phyloP scores from a whole-genome alignment of 2,329 filamentous ascomycete species.

The Botrytis deweyae region DNA sequence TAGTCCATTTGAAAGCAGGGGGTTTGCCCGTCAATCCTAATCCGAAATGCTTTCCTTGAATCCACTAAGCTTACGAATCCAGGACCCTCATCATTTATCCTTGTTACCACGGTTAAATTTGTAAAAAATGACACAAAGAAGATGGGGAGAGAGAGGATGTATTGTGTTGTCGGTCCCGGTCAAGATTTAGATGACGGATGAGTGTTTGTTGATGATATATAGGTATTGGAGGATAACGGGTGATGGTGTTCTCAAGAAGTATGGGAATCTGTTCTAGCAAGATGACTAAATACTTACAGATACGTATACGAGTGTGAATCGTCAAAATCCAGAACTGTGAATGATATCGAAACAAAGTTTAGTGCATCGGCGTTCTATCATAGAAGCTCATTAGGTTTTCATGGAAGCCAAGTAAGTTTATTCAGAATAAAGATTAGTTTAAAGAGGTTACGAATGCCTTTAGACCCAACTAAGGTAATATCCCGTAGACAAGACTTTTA shows the following conservation, averaged over 20 bases:
- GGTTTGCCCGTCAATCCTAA: neutral
- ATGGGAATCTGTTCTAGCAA: neutral
- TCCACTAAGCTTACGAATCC: slow-evolving; percentile 20
- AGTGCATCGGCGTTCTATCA: neutral
- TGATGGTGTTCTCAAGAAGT: neutral
- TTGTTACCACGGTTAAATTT: neutral
- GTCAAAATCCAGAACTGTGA: neutral
- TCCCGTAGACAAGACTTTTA: neutral
- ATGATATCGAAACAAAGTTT: slow-evolving; percentile 16
- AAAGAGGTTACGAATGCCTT: slow-evolving; percentile 5
- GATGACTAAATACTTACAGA: neutral
- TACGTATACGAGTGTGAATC: neutral
- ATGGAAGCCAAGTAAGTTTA: neutral
- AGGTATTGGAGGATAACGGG: neutral
- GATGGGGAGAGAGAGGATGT: neutral
- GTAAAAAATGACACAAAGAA: neutral
- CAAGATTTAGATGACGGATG: neutral
- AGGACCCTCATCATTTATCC: slow-evolving; percentile 7
- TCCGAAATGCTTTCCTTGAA: neutral
- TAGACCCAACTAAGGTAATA: neutral
- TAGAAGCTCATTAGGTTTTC: neutral
- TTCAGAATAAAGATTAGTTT: neutral
- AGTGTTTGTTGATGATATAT: neutral
- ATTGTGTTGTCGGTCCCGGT: neutral
- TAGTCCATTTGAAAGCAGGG: slow-evolving; percentile 4